Conservation (phyloP, 352 stramenopile species). For the Pythium aristosporum region DNA sequence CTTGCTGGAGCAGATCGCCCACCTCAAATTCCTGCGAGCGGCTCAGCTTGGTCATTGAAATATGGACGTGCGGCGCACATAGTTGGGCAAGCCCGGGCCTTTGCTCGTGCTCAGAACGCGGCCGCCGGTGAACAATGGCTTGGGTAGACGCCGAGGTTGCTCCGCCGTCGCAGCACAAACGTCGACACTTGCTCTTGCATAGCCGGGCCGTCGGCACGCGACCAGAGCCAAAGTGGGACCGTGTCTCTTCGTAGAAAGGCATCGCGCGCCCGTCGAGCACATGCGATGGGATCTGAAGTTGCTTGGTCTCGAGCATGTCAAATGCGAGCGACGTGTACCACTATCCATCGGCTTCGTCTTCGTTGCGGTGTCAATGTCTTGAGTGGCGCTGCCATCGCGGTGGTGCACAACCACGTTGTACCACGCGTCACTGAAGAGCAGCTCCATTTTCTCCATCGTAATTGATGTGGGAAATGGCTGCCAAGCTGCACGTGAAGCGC, state of each 20-base stretch:
- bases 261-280: slow-evolving; percentile 54
- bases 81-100: slow-evolving; percentile 78
- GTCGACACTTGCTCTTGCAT: slow-evolving; percentile 50
- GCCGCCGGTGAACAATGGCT: slow-evolving; percentile 51
- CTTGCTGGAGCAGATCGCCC: slow-evolving; percentile 36
- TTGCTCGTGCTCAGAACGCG: slow-evolving; percentile 80
- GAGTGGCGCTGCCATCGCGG: slow-evolving; percentile 9
- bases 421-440: slow-evolving; percentile 73
- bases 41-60: slow-evolving; percentile 51
- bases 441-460: slow-evolving; percentile 59
- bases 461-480: slow-evolving; percentile 58
- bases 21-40: slow-evolving; percentile 25
- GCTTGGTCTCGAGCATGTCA: slow-evolving; percentile 31
- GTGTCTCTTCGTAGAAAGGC: slow-evolving; percentile 59
- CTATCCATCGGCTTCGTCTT: slow-evolving; percentile 34
- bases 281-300: slow-evolving; percentile 46
- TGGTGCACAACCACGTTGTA: slow-evolving; percentile 70
- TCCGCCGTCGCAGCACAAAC: slow-evolving; percentile 39
- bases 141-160: slow-evolving; percentile 1
- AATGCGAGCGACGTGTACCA: slow-evolving; percentile 55
- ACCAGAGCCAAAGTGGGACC: slow-evolving; percentile 47
- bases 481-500: slow-evolving; percentile 46
- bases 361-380: slow-evolving; percentile 4
- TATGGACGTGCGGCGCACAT: slow-evolving; percentile 75
- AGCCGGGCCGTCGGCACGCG: slow-evolving; percentile 14